Base-by-base conservation (phyloP, 148 eudicot species). In the Diospyros kaki region DNA sequence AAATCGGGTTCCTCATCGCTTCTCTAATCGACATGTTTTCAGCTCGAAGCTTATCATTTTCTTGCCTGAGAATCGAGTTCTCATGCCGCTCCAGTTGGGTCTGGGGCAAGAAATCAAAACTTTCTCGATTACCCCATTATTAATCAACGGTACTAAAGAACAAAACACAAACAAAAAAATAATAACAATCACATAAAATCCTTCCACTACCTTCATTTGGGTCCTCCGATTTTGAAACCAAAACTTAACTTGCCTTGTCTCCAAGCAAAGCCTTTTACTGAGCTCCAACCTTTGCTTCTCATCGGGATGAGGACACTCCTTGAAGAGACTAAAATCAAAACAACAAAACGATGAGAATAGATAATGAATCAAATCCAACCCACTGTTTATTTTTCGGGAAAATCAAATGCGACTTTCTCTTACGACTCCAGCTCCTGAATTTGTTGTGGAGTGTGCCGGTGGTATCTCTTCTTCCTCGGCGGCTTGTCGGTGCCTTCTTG, bases 271-370 rank as follows among this genome's bases (percentile, higher is more conserved):
- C 85, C 92, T 87, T 70, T 72, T 90, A 80, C 98, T 92, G 8
- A 94, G 96, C 87, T 94, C 98, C 81, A 86, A 66, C 81, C 98
- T 85, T 92, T 92, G 98, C 73, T 92, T 94, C 86, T 94, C 98
- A 89, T 94, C 98, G 46, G 98, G 98, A 77, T 94, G 98, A 69
- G 98, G 98, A 71, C 98, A 94, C 90, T 92, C 97, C 64, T 94
- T 94, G 78, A 92, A 94, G 71, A 94, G 85, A 76, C 98, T 94
- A 66, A 53, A 64, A 80, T 39, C 63, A 59, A 69, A 71, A 44
- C 63, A 69, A 73, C 40, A 75, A 46, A 44, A 28, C 28, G 28
- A 28, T 28, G 28, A 28, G 28, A 28, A 28, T 28, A 28, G 28
- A 28, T 28, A 28, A 28, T 28, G 14, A 55, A 9, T 3, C 59